Conservation (phyloP, 2,329 filamentous ascomycete genomes). For the Pleurostoma richardsiae region DNA sequence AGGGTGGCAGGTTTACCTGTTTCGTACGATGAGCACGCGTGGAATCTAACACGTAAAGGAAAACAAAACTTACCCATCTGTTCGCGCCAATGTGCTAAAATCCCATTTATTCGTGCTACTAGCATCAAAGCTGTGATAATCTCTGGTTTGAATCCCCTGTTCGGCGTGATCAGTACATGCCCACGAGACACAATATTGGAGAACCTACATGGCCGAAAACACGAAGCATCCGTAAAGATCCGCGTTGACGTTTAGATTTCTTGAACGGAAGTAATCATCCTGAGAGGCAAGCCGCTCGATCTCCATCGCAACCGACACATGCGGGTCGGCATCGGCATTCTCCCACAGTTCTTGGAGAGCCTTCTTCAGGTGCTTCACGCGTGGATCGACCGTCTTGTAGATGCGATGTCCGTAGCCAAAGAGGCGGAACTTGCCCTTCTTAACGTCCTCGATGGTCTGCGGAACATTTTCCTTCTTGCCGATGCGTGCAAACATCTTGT, state of each 20-base stretch:
- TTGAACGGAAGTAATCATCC: neutral
- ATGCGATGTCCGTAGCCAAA: slow-evolving; percentile 52
- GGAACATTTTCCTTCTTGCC: slow-evolving; percentile 45
- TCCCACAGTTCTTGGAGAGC: too few species aligned
- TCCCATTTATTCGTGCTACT: too few species aligned
- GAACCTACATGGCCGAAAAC: neutral
- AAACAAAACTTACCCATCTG: too few species aligned
- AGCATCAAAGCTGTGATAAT: too few species aligned
- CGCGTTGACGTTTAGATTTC: neutral
- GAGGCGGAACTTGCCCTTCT: slow-evolving; percentile 43
- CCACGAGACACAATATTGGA: neutral
- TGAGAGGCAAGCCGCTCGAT: neutral
- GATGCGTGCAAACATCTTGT: slow-evolving; percentile 47
- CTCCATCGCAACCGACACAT: neutral
- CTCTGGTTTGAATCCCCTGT: too few species aligned
- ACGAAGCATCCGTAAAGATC: neutral
- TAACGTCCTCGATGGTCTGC: slow-evolving; percentile 42
- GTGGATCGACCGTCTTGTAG: slow-evolving; percentile 49
- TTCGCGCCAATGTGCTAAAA: too few species aligned
- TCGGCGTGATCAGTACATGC: too few species aligned
- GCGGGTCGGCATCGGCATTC: too few species aligned
- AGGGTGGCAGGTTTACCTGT: too few species aligned
- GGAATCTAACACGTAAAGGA: too few species aligned
- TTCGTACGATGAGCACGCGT: too few species aligned
- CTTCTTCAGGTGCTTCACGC: slow-evolving; percentile 11